Base-by-base conservation (phyloP, 176 grass and related monocot genomes). In the Echinochloa phyllopogon region DNA sequence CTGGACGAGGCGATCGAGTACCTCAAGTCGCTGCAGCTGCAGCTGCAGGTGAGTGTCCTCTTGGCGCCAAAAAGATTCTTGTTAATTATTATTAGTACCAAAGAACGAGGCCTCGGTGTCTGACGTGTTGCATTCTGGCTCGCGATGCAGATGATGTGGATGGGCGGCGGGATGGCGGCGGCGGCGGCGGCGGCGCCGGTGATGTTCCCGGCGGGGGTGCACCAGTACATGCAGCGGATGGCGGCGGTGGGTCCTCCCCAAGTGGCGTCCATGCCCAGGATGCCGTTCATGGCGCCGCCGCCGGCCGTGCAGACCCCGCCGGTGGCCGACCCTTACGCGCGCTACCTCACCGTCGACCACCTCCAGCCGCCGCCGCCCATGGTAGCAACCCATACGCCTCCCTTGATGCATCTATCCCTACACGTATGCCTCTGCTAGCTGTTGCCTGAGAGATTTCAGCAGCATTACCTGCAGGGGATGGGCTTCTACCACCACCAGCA, bases 1-100 rank as follows among this genome's bases (percentile, higher is more conserved):
- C 72, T 98, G 37, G 96, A 98, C 63, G 93, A 98, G 69, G 93
- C 96, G 14, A 98, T 98, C 55, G 85, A 94, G 85, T 95, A 95
- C 80, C 92, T 98, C 79, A 98, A 95, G 68, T 88, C 91, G 33
- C 85, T 98, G 80, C 93, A 94, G 75, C 83, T 95, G 9, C 96
- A 95, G 83, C 79, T 98, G 48, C 91, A 96, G 88, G 88, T 98
- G 20, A 69, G 38, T 36, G 1, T 8, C 38, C 64, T 40, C 64
- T 10, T 67, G 36, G 16, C 64, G 16, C 64, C 64, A 67, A 40
- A 67, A 67, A 18, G 10, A 33, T 33, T 1, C 29, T 33, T 33
- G 1, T 33, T 33, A 33, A 2, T 33, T 33, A 33, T n/a, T n/a
- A n/a, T n/a, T n/a, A n/a, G n/a, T 3, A 53, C 49, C 3, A 11